Evolutionary conservation across 305 asterid species (phyloP), one percentile per base, ranked within the genome.

Genomic region (Withania somnifera): DNA sequence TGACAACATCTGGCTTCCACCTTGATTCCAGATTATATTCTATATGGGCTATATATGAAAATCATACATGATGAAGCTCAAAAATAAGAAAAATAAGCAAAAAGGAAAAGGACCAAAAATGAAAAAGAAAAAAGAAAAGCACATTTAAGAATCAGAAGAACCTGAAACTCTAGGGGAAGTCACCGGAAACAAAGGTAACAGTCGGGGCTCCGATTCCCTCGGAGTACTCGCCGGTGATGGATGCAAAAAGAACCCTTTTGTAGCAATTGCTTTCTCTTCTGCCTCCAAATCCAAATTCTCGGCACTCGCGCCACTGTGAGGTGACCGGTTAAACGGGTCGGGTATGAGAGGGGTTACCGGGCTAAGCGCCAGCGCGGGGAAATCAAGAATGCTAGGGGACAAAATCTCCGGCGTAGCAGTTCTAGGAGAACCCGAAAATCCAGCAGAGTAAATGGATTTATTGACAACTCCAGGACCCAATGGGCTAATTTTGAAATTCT

Each of bases 381-480:
- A 92, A 87, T 91, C 97, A 2, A 95, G 98, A 77, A 95, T 87
- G 87, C 97, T 93, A 4, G 98, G 98, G 0, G 98, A 95, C 64
- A 93, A 54, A 81, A 93, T 89, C 89, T 91, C 98, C 52, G 88
- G 85, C 58, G 89, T 88, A 0, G 88, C 80, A 26, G 88, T 86
- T 79, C 87, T 78, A 32, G 88, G 86, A 1, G 88, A 86, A 50
- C 76, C 86, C 77, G 89, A 71, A 22, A 79, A 58, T 32, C 82
- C 24, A 20, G 84, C 0, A 80, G 83, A 10, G 42, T 85, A 82
- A 71, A 85, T 75, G 87, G 87, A 42, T 26, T 61, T 79, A n/a
- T 73, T 68, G 9, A 84, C 85, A 57, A 83, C 28, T 3, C 90
- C 90, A 38, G 86, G 81, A 5, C 87, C 87, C 83, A 88, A 50